These are phyloP conservation scores for Elaeis oleifera DNA, from an alignment of 202 grass and related monocot genomes.

Conservation along the genomic window DNA sequence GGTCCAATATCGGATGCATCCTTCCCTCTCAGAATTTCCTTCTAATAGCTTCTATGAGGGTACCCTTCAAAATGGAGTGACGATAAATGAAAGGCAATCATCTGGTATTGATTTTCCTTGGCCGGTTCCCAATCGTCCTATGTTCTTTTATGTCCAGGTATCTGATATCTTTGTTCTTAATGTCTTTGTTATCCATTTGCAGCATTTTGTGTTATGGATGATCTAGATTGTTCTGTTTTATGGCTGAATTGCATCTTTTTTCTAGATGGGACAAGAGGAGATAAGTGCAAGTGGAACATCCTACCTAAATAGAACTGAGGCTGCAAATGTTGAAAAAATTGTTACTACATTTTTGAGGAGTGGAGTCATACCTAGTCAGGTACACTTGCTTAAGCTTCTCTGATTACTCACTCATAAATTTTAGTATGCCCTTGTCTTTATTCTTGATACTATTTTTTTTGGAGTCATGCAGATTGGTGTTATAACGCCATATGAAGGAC, in stretches of 20 bases:
- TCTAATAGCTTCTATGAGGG: conserved; percentile 99
- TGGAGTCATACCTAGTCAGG: conserved; percentile 97
- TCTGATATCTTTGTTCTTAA: conserved; percentile 3
- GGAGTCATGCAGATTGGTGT: conserved; percentile 72
- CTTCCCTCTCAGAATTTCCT: conserved; percentile 92
- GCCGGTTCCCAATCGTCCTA: conserved; percentile 93
- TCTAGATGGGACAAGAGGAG: conserved; percentile 99
- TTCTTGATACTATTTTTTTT: neutral
- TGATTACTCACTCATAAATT: no score
- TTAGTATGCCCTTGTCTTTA: neutral
- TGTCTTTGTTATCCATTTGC: no score
- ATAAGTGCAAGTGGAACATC: conserved; percentile 98
- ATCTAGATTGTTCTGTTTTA: no score
- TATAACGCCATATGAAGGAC: conserved; percentile 99
- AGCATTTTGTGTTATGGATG: no score
- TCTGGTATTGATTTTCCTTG: conserved; percentile 98
- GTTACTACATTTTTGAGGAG: conserved; percentile 97
- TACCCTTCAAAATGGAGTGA: conserved; percentile 97
- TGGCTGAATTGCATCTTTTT: conserved; percentile 3
- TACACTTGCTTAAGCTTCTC: conserved; percentile 10
- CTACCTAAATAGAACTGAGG: conserved; percentile 98
- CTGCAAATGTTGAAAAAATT: conserved; percentile 99
- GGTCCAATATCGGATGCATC: conserved; percentile 99
- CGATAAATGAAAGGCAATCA: conserved; percentile 85
- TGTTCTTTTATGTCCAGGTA: conserved; percentile 99